These are phyloP conservation scores for Endocalyx cinctus DNA, from an alignment of 2,329 filamentous ascomycete genomes.

Conservation along the genomic window DNA sequence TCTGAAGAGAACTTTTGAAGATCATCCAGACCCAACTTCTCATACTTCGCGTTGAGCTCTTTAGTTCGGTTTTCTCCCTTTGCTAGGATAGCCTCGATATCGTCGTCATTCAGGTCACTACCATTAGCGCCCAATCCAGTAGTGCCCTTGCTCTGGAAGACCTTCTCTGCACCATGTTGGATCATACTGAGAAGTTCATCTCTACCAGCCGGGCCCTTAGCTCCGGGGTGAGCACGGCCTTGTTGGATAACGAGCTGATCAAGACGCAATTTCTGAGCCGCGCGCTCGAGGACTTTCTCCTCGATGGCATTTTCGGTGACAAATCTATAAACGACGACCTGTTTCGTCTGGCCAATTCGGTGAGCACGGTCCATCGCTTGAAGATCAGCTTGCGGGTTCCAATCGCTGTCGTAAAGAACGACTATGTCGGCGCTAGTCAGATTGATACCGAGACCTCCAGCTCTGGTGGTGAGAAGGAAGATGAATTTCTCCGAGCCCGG, in stretches of 20 bases:
- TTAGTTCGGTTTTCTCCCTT: constrained; percentile 87
- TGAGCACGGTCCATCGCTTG: constrained; percentile 99
- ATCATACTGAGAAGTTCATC: constrained; percentile 98
- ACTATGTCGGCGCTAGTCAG: constrained; percentile 93
- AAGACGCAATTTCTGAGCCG: constrained; percentile 91
- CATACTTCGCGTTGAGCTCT: constrained; percentile 87
- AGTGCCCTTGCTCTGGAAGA: constrained; percentile 73
- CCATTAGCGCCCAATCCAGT: constrained; percentile 58
- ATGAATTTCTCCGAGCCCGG: constrained; percentile 93
- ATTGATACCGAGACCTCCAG: constrained; percentile 95
- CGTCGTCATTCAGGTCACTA: constrained; percentile 70
- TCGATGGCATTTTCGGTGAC: constrained; percentile 98
- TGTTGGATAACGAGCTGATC: constrained; percentile 98
- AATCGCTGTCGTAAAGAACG: constrained; percentile 94
- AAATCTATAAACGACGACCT: constrained; percentile 93
- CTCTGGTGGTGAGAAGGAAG: constrained; percentile 90
- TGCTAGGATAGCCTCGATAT: constrained; percentile 83
- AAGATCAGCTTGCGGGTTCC: constrained; percentile 97
- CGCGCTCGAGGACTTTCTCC: constrained; percentile 94
- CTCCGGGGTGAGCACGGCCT: constrained; percentile 84
- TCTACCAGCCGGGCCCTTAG: constrained; percentile 89
- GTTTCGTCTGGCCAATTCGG: constrained; percentile 97
- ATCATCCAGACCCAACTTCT: constrained; percentile 94
- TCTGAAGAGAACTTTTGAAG: constrained; percentile 97
- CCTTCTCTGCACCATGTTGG: constrained; percentile 93